Base-by-base conservation (phyloP, 2,329 filamentous ascomycete genomes). In the Periconia macrospinosa region DNA sequence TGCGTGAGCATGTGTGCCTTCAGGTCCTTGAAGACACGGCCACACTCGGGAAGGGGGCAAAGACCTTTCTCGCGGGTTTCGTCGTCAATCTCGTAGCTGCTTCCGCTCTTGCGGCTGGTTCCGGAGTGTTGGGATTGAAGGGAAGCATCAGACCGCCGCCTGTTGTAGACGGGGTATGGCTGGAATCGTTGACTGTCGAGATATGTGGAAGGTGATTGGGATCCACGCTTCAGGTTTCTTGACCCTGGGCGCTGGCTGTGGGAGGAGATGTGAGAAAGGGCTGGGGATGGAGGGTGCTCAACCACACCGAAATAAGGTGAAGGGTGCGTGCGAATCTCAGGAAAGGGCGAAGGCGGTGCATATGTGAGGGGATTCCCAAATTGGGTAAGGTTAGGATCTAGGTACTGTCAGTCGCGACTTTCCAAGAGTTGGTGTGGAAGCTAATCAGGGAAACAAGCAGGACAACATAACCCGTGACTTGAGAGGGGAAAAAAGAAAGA, bases 1-100 rank as follows among this genome's bases (percentile, higher is more conserved):
- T 97, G 92, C 0, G 92, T 97, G 71, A 96, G 84, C 89, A 95
- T 93, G 75, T 97, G 92, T 9, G 92, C 92, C 76, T 93, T 93
- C 59, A 96, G 79, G 68, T 96, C 92, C 77, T 95, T 95, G 83
- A 95, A 95, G 53, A 87, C 82, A 66, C 89, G 87, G 59, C 91
- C 91, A 66, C 92, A 96, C 53, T 93, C 91, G 7, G 89, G 86
- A 68, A 92, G 87, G 1, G 90, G 89, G 79, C 91, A 96, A 57
- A 89, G 82, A 33, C 83, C 83, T 67, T 88, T 88, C 67, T 87
- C 83, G 79, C 91, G 91, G 19, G 67, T 64, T 61, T 74, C 72
- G 15, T 74, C 72, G 27, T 75, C 72, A 37, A 73, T 44, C 41
- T 74, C 73, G 47, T 63, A 73, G 63, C 72, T 75, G 59, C 68